Base-by-base conservation (phyloP, 306 rosid genomes). In the Castanea mollissima region DNA sequence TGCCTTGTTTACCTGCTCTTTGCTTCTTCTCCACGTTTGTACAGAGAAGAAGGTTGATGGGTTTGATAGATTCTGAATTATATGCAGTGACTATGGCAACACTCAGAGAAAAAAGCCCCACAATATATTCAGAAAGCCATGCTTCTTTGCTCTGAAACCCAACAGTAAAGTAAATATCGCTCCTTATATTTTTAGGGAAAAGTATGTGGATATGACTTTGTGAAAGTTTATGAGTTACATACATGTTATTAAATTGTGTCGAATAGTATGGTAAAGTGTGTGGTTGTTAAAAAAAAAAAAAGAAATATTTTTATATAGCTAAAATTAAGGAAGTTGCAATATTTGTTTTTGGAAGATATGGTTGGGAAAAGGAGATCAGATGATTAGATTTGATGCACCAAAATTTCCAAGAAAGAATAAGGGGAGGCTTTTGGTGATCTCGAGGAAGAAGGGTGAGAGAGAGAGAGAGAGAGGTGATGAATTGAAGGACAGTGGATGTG, bases 1-100 rank as follows among this genome's bases (percentile, higher is more conserved):
- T 49, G 54, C 54, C 83, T 41, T 54, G 81, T 80, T 85, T 83
- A 85, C 87, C 89, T 80, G 82, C 86, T 78, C 79, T 77, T 84
- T 86, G 86, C 96, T 92, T 93, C 89, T 85, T 85, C 86, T 83
- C 81, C 88, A 91, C 97, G 93, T 87, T 90, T 90, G 79, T 31
- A 83, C 89, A 86, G 88, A 80, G 86, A 76, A 79, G 75, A 80
- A 88, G 96, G 88, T 87, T 88, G 91, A 86, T 85, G 91, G 83
- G 86, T 78, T 85, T 89, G 86, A 86, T 90, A 86, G 88, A 87
- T 90, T 91, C 89, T 90, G 85, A 88, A 64, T 76, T 82, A 70
- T 49, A 49, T 4, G 54, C 16, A 49, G 16, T 71, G 76, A 79
- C 82, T 78, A 71, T 81, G 79, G 74, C 85, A 84, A 69, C 82